A percentile compares a stretch with the other conserved stretches of the same genome.
Evolutionary conservation across 164 flowering plant genomes (phyloP).

Genomic region (Macadamia tetraphylla): DNA sequence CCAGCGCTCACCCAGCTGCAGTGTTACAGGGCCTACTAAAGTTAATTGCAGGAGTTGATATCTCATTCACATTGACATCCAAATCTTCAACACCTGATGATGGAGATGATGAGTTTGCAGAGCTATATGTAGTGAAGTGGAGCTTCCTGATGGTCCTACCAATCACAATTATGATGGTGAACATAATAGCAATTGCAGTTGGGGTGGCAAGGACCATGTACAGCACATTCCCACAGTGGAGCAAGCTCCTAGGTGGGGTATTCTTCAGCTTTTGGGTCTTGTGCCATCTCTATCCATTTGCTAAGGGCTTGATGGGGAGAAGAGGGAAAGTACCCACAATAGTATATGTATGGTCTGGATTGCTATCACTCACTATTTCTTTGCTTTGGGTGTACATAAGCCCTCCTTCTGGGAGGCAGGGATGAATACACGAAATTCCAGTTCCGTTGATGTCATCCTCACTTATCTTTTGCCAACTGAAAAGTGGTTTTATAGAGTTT

Average conservation of each 20-base stretch:
- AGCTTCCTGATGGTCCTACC: constrained; percentile 77
- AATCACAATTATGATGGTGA: constrained; percentile 75
- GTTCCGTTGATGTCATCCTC: constrained; percentile 37
- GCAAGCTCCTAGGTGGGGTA: constrained; percentile 86
- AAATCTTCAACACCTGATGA: constrained; percentile 71
- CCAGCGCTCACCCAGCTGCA: constrained; percentile 92
- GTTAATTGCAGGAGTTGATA: constrained; percentile 83
- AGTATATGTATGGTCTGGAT: constrained; percentile 84
- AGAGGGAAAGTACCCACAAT: constrained; percentile 83
- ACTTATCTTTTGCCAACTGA: no score
- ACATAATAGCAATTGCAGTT: constrained; percentile 68
- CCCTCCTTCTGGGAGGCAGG: constrained; percentile 54
- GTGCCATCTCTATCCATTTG: constrained; percentile 83
- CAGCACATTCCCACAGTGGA: constrained; percentile 83
- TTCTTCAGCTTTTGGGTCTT: constrained; percentile 96
- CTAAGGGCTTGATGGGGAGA: constrained; percentile 88
- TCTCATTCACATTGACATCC: constrained; percentile 86
- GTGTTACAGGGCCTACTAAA: constrained; percentile 81
- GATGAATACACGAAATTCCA: constrained; percentile 25
- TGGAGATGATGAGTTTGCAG: constrained; percentile 80
- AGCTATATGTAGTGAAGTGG: constrained; percentile 73
- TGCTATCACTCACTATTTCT: constrained; percentile 69
- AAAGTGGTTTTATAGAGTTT: no score
- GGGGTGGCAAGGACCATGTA: constrained; percentile 77
- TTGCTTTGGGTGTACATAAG: constrained; percentile 70